Conservation (phyloP, 129 eudicot genomes). For the Centaurea solstitialis region DNA sequence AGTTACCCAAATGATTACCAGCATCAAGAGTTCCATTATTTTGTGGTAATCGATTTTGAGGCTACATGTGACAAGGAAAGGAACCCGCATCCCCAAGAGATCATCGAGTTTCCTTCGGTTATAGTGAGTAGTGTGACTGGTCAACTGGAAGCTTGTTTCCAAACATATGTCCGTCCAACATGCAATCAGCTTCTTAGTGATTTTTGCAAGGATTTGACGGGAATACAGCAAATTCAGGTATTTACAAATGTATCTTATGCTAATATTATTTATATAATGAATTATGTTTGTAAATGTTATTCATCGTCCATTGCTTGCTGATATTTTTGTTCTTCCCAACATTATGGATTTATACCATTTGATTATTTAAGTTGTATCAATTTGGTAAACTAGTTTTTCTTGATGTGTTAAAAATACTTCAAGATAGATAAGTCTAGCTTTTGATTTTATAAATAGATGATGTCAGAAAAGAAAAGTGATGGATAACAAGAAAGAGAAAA, state of each 20-base stretch:
- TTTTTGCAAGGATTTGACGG: conserved; percentile 95
- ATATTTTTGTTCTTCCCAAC: not conserved
- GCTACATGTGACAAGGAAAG: conserved; percentile 94
- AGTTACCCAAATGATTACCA: conserved; percentile 43
- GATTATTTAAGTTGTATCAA: not conserved
- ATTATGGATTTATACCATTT: not conserved
- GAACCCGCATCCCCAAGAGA: conserved; percentile 91
- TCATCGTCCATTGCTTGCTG: not conserved
- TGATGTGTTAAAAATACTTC: too few relatives aligned
- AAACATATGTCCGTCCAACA: conserved; percentile 91
- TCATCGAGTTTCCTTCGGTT: conserved; percentile 96
- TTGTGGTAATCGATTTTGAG: conserved; percentile 97
- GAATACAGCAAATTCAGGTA: conserved; percentile 96
- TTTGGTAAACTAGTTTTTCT: not conserved
- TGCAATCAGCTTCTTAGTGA: conserved; percentile 78
- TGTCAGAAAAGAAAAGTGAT: not conserved
- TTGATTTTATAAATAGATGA: not conserved
- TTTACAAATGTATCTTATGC: conserved; percentile 3
- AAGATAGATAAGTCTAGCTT: not conserved
- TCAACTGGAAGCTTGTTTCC: conserved; percentile 88
- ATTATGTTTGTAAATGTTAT: not conserved
- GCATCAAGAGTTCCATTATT: conserved; percentile 86
- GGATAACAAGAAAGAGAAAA: not conserved
- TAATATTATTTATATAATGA: not conserved
- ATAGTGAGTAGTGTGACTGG: conserved; percentile 88